Evolutionary conservation across 2,329 filamentous ascomycete genomes (phyloP), one percentile per base, ranked within the genome.

Genomic region (Cyphellophora europaea): DNA sequence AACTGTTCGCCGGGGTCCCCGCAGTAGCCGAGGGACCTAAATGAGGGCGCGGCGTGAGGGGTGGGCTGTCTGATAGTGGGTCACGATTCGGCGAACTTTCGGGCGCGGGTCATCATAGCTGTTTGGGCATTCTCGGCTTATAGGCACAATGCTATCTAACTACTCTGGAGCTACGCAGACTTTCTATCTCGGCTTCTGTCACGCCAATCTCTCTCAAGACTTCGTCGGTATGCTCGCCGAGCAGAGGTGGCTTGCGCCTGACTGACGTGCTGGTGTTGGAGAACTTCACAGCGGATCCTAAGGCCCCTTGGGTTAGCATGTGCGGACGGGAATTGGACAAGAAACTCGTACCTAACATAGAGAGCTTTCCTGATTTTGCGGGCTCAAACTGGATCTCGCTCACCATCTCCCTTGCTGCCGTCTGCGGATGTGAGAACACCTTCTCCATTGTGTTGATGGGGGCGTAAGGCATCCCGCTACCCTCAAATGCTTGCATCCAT

Each of bases 361-460:
- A 49, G 12, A 56, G 42, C 8, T 36, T 27, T 5, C 53, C 55
- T 4, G 42, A 47, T 1, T 40, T 37, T 6, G 51, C 43, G 8
- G 45, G 38, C 8, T 49, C 30, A 25, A 47, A 41, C 10, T 48
- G 28, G 6, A 58, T 38, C 11, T 38, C 42, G 5, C 53, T 21
- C 2, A 63, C 49, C 60, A 65, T 63, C 34, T 55, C 45, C 16
- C 62, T 51, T 0, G 62, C 64, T 12, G 44, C 27, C 0, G 57
- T 57, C 41, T 69, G 64, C 4, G 62, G 61, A 42, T 67, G 65
- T 5, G 52, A 44, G 40, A 68, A 67, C 0, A 59, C 62, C 17
- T 50, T 48, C 39, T 67, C 53, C 27, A 69, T 58, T 2, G 50
- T 62, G 40, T 69, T 69, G 23, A 68, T 62, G 1, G 64, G 57